Percentiles rank a stretch among this genome's conserved stretches.
Conservation (phyloP, 2,329 filamentous ascomycete species). For the Coniella lustricola region DNA sequence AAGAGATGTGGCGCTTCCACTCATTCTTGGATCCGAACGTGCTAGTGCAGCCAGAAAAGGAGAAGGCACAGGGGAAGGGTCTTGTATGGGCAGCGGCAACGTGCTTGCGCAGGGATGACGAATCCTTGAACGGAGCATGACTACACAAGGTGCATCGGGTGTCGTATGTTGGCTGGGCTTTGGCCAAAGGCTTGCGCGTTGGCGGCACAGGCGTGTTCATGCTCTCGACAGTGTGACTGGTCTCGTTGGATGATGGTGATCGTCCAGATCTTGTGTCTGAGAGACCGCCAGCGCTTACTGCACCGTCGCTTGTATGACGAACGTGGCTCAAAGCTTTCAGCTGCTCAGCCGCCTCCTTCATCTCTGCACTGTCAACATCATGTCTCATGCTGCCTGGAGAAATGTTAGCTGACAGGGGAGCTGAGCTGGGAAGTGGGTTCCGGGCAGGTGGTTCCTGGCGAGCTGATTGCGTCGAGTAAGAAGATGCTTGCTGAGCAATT, state of each 20-base stretch:
- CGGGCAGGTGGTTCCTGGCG: slow-evolving; percentile 17
- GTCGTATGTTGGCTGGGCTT: slow-evolving; percentile 48
- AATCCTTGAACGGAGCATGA: slow-evolving; percentile 60
- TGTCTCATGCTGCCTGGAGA: slow-evolving; percentile 27
- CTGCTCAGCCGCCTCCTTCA: slow-evolving; percentile 62
- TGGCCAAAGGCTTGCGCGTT: slow-evolving; percentile 38
- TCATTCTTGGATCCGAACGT: slow-evolving; percentile 92
- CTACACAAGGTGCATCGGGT: slow-evolving; percentile 55
- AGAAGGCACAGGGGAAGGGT: slow-evolving; percentile 80
- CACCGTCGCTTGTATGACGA: slow-evolving; percentile 46
- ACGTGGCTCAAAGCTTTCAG: slow-evolving; percentile 60
- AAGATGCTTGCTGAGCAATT: slow-evolving; percentile 16
- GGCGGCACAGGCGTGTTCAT: slow-evolving; percentile 32
- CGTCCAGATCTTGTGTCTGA: slow-evolving; percentile 21
- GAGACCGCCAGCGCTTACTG: slow-evolving; percentile 15
- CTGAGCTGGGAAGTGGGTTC: slow-evolving; percentile 14
- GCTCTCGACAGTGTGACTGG: slow-evolving; percentile 36
- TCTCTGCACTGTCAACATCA: slow-evolving; percentile 56
- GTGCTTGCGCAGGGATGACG: slow-evolving; percentile 58
- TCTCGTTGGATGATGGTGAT: slow-evolving; percentile 33
- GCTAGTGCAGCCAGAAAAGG: slow-evolving; percentile 73
- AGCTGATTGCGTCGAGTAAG: slow-evolving; percentile 18
- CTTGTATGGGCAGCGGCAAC: slow-evolving; percentile 62
- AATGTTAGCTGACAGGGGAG: slow-evolving; percentile 3
- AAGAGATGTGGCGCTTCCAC: slow-evolving; percentile 92